Evolutionary conservation across 495 filamentous ascomycete genomes (phyloP), one percentile per base, ranked within the genome.

Genomic region (Pyrenula aspistea): DNA sequence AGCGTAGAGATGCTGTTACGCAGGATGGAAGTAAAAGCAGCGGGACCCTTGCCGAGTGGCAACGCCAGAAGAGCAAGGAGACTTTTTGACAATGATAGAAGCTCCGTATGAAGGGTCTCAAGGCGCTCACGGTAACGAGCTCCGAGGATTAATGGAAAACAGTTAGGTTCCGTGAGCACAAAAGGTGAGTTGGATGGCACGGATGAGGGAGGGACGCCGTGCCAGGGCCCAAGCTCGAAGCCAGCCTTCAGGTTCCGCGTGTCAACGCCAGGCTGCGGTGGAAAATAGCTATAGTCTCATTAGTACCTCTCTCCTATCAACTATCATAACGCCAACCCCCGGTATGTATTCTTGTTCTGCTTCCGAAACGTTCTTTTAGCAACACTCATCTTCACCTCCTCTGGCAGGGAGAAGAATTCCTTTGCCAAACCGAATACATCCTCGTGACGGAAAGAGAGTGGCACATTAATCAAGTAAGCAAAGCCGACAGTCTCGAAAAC

Each of bases 401-500:
- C 20, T 2, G 65, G 57, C 2, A 76, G 52, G 2, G 60, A 56
- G 55, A 74, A 76, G 62, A 77, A 76, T 2, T 71, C 67, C 11
- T 62, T 59, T 2, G 72, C 70, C 8, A 77, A 56, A 8, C 53
- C 42, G 54, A 77, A 74, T 0, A 77, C 68, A 54, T 72, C 66
- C 0, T 68, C 66, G 53, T 73, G 68, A 15, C 61, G 59, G 61
- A 67, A 73, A 48, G 66, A 70, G 21, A 76, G 54, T 0, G 73
- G 71, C 4, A 67, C 51, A 58, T 74, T 71, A 12, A 63, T 62
- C 2, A 76, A 66, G 55, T 77, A 79, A 10, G 71, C 70, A 61
- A 75, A 77, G 10, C 76, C 74, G 0, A 69, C 72, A 1, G 69
- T 75, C 2, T 71, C 60, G 54, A 77, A 75, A 8, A 73, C 71